Conservation (phyloP, 2,329 filamentous ascomycete genomes). For the Botrytis hyacinthi region DNA sequence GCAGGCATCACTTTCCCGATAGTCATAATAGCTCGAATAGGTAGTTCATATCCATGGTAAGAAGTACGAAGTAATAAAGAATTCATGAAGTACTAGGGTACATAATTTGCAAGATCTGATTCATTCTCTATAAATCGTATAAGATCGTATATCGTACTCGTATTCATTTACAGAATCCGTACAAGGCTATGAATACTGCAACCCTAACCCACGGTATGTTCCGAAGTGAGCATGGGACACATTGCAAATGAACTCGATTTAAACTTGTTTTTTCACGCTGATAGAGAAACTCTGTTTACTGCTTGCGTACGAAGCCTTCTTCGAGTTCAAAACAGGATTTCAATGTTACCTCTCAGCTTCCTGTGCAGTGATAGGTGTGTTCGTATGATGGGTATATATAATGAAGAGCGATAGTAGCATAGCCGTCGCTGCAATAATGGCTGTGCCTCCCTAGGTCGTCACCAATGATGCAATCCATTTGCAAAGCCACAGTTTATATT, state of each 20-base stretch:
- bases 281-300: neutral
- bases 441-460: neutral
- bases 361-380: neutral
- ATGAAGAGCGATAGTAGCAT: neutral
- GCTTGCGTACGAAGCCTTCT: neutral
- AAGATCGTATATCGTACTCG: no score
- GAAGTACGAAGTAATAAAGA: no score
- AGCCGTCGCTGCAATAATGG: neutral
- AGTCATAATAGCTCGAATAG: no score
- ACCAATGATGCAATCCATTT: slow-evolving; percentile 7
- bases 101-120: neutral
- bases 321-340: neutral
- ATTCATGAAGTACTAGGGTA: no score
- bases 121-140: neutral
- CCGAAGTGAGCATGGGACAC: neutral
- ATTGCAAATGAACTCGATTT: neutral
- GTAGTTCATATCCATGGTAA: no score
- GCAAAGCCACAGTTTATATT: slow-evolving; percentile 6
- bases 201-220: neutral
- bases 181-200: no score
- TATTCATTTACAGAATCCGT: no score
- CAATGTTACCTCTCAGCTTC: neutral
- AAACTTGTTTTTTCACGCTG: neutral
- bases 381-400: neutral
- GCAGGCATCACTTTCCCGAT: no score